phyloP scores from a whole-genome alignment of 768 basidiomycete genomes.

The Leucogyrophana mollusca region DNA sequence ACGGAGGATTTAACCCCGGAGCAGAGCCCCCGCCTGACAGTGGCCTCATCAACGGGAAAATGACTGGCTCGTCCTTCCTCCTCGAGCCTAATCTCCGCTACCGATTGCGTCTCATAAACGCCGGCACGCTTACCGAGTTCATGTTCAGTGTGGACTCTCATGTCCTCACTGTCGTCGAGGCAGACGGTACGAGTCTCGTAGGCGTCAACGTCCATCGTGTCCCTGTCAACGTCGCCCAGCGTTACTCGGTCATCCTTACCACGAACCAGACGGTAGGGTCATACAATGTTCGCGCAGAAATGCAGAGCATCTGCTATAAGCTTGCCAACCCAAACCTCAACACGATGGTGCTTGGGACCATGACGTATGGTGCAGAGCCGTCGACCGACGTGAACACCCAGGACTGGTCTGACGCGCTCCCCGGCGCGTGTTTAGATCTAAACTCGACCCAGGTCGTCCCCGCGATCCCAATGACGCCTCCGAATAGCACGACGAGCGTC shows the following conservation, averaged over 20 bases:
- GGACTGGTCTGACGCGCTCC: conserved; percentile 26
- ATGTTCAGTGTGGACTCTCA: conserved; percentile 47
- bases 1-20: conserved; percentile 26
- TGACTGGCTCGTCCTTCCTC: conserved; percentile 22
- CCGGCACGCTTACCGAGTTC: conserved; percentile 45
- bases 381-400: conserved; percentile 20
- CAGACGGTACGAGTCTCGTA: conserved; percentile 43
- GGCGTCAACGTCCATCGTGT: conserved; percentile 39
- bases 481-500: conserved; percentile 22
- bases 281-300: conserved; percentile 36
- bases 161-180: conserved; percentile 45
- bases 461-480: conserved; percentile 21
- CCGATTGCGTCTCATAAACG: conserved; percentile 48
- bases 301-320: conserved; percentile 33
- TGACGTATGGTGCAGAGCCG: conserved; percentile 24
- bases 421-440: conserved; percentile 21
- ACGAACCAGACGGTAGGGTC: conserved; percentile 37
- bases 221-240: conserved; percentile 44
- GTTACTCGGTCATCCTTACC: conserved; percentile 46
- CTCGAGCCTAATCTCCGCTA: conserved; percentile 36
- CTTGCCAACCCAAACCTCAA: conserved; percentile 26
- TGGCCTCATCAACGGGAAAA: conserved; percentile 34
- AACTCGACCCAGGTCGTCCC: conserved; percentile 30
- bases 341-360: conserved; percentile 25
- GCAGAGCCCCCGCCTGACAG: conserved; percentile 39